Evolutionary conservation across 805 yeast species (phyloP), one percentile per base, ranked within the genome.

Genomic region (Huiozyma sinensis): DNA sequence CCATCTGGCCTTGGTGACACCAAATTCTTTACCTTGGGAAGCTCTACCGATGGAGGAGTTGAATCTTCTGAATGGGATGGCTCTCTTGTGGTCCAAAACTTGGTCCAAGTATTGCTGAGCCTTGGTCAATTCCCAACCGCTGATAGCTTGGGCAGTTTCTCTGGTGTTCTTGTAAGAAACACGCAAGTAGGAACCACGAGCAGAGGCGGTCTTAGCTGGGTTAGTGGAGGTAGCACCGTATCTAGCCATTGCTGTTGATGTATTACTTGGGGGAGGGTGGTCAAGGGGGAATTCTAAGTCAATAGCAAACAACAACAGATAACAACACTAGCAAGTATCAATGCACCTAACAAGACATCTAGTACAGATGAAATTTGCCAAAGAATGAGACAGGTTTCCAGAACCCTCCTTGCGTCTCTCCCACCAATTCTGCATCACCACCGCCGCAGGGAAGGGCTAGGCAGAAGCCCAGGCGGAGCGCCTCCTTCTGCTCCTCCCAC

Each of bases 1-100:
- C 99, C 99, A 92, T 87, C 99, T 89, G 64, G 98, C 98, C 77
- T 84, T 89, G 81, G 96, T 87, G 70, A 89, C 95, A 76, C 97
- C 97, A 67, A 90, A 92, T 79, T 92, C 98, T 78, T 92, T 92
- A 77, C 96, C 99, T 78, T 92, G 98, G 63, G 94, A 95, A 65
- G 99, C 87, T 79, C 98, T 85, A 73, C 99, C 99, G 65, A 86
- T 89, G 64, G 95, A 86, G 60, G 83, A 79, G 80, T 84, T 83
- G 78, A 78, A 90, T 80, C 95, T 81, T 81, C 98, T 85, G 92
- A 92, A 87, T 70, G 99, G 99, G 64, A 92, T 86, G 67, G 97
- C 99, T 82, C 97, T 90, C 78, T 92, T 79, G 80, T 92, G 95
- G 73, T 89, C 95, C 70, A 83, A 73, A 60, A 92, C 99, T 74